These are phyloP conservation scores for Paecilomyces niveus DNA, from an alignment of 2,329 filamentous ascomycete species.

Conservation along the genomic window DNA sequence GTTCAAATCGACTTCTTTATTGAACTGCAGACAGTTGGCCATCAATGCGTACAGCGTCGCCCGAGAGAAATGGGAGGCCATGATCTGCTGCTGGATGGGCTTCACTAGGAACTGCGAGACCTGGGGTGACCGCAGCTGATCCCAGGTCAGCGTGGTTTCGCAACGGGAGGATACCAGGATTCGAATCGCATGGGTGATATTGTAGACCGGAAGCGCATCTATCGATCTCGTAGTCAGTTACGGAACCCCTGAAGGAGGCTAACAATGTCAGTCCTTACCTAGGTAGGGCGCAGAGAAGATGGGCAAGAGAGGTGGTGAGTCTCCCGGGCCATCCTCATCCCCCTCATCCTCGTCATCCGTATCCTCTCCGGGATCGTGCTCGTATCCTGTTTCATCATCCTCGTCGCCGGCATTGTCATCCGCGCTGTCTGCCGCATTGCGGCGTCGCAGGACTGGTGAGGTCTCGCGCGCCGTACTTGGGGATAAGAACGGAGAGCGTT, in stretches of 20 bases:
- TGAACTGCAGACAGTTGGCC: conserved; percentile 89
- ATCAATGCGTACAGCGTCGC: conserved; percentile 85
- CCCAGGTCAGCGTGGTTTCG: conserved; percentile 90
- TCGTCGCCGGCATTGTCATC: conserved; percentile 20
- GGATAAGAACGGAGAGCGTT: conserved; percentile 22
- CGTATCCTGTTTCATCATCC: conserved; percentile 34
- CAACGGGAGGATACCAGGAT: conserved; percentile 76
- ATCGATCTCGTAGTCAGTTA: conserved; percentile 1
- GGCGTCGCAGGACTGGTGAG: conserved; percentile 10
- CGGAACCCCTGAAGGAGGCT: not conserved
- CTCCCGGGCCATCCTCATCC: conserved; percentile 37
- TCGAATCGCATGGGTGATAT: conserved; percentile 81
- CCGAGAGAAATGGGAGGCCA: conserved; percentile 72
- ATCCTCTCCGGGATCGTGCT: conserved; percentile 18
- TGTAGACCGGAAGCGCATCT: conserved; percentile 86
- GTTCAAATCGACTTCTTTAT: conserved; percentile 74
- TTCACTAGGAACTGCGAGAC: conserved; percentile 94
- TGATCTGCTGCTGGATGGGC: conserved; percentile 87
- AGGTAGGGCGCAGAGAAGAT: conserved; percentile 75
- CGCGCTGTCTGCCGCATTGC: conserved; percentile 9
- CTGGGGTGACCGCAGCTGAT: conserved; percentile 90
- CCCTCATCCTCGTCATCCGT: conserved; percentile 29
- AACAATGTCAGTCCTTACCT: conserved; percentile 42
- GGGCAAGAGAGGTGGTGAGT: conserved; percentile 56
- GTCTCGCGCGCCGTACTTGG: conserved; percentile 17